Base-by-base conservation (phyloP, 1,284 basidiomycete genomes). In the Meripilus lineatus region DNA sequence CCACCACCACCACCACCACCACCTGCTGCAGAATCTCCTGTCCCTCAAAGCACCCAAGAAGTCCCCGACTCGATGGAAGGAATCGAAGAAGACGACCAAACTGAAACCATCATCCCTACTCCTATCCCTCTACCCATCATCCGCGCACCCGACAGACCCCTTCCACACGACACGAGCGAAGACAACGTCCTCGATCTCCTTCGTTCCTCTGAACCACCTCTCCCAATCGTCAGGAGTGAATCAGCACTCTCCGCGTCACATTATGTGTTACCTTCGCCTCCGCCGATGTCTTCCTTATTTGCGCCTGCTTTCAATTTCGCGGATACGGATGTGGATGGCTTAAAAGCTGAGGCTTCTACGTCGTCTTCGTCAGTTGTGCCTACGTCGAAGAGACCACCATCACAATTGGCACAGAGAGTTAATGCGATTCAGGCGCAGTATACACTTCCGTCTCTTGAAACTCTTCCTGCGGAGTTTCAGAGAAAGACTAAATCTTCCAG, bases 381-480 rank as follows among this genome's bases (percentile, higher is more conserved):
- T 30, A 30, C n/a, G 10, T n/a, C 28, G 8, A 8, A 30, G 28
- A 8, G 10, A 30, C 8, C 28, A 30, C 28, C 28, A 30, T 10
- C 28, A 30, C 28, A 8, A 30, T 30, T n/a, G 28, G 10, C 28
- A 10, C n/a, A 30, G 10, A 30, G n/a, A 30, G 22, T 23, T 5
- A 48, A 22, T 64, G 46, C 59, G 38, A 68, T 71, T 48, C 65
- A 71, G 37, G 68, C 69, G 13, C 55, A 67, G 1, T 87, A 85
- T 54, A 69, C 72, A 4, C 64, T 87, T 3, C 85, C 86, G 14
- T 72, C 77, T 8, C 64, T 83, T 35, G 79, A 75, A 51, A 55
- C 66, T 4, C 67, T 88, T n/a, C 82, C 84, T 15, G 53, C 69
- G 0, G 83, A 87, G 49, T 81, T 79, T 56, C 72, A 71, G 37